Conservation (phyloP, 2,329 filamentous ascomycete genomes). For the Mycogone perniciosa region DNA sequence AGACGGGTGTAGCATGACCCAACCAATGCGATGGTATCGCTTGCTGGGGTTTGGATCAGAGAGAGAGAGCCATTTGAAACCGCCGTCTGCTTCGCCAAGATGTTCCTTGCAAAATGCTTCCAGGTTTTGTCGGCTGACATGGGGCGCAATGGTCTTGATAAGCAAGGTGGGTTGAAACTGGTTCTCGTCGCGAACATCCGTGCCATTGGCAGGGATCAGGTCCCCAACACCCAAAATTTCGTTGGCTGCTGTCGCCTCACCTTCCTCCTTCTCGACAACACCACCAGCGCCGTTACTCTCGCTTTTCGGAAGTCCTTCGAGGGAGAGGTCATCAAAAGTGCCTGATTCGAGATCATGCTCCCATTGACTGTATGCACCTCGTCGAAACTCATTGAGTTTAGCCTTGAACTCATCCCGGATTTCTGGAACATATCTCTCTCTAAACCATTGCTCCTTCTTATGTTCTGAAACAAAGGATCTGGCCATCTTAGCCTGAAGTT, state of each 20-base stretch:
- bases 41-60: conserved; percentile 97
- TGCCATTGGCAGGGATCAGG: conserved; percentile 73
- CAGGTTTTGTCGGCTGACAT: conserved; percentile 87
- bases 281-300: conserved; percentile 84
- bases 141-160: conserved; percentile 96
- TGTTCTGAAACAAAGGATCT: conserved; percentile 85
- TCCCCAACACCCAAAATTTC: conserved; percentile 92
- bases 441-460: conserved; percentile 97
- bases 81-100: conserved; percentile 81
- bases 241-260: conserved; percentile 83
- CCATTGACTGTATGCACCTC: conserved; percentile 78
- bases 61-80: conserved; percentile 91
- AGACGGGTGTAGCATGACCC: conserved; percentile 89
- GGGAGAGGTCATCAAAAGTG: conserved; percentile 86
- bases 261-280: conserved; percentile 87
- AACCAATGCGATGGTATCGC: conserved; percentile 94
- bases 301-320: conserved; percentile 89
- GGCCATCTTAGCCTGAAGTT: conserved; percentile 71
- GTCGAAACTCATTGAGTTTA: conserved; percentile 74
- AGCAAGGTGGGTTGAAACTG: conserved; percentile 85
- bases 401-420: conserved; percentile 67
- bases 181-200: conserved; percentile 83
- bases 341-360: conserved; percentile 79
- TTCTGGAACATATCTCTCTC: conserved; percentile 84
- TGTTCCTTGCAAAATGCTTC: conserved; percentile 94